phyloP scores from a whole-genome alignment of 2,329 filamentous ascomycete genomes.

The Penicillium hordei region DNA sequence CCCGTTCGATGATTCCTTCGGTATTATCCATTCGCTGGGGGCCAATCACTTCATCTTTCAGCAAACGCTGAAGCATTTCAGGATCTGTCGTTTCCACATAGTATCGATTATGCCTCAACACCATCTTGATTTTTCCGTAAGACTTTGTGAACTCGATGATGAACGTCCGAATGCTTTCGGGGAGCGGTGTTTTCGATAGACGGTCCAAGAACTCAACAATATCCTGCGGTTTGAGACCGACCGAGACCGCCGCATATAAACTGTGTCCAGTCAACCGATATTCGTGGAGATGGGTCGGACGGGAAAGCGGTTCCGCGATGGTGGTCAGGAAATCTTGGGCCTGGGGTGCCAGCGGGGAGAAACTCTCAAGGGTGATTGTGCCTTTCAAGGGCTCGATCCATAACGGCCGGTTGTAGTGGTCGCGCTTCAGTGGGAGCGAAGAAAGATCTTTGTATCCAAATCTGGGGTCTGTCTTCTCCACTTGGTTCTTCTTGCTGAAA shows the following conservation, averaged over 20 bases:
- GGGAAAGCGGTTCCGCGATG: slow-evolving; percentile 87
- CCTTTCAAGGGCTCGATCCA: slow-evolving; percentile 90
- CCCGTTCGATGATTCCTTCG: slow-evolving; percentile 73
- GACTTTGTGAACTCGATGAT: slow-evolving; percentile 81
- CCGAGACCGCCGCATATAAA: slow-evolving; percentile 90
- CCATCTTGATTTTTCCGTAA: slow-evolving; percentile 93
- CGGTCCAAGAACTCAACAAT: slow-evolving; percentile 86
- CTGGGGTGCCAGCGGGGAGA: slow-evolving; percentile 80
- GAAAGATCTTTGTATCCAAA: slow-evolving; percentile 75
- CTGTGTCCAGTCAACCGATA: slow-evolving; percentile 90
- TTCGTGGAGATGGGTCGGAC: slow-evolving; percentile 88
- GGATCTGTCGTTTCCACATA: slow-evolving; percentile 91
- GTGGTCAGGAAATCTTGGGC: slow-evolving; percentile 95
- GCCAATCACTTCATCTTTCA: slow-evolving; percentile 80
- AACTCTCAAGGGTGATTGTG: slow-evolving; percentile 89
- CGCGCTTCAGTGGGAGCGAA: slow-evolving; percentile 76
- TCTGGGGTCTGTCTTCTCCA: slow-evolving; percentile 52
- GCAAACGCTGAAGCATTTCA: slow-evolving; percentile 78
- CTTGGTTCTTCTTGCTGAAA: slow-evolving; percentile 50
- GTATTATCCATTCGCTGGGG: slow-evolving; percentile 71
- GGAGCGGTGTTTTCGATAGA: slow-evolving; percentile 84
- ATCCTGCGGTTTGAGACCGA: slow-evolving; percentile 84
- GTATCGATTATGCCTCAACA: slow-evolving; percentile 91
- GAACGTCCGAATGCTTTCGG: slow-evolving; percentile 75
- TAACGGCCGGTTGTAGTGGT: slow-evolving; percentile 84